Evolutionary conservation across 768 basidiomycete species (phyloP), one percentile per base, ranked within the genome.

Genomic region (Suillus discolor): DNA sequence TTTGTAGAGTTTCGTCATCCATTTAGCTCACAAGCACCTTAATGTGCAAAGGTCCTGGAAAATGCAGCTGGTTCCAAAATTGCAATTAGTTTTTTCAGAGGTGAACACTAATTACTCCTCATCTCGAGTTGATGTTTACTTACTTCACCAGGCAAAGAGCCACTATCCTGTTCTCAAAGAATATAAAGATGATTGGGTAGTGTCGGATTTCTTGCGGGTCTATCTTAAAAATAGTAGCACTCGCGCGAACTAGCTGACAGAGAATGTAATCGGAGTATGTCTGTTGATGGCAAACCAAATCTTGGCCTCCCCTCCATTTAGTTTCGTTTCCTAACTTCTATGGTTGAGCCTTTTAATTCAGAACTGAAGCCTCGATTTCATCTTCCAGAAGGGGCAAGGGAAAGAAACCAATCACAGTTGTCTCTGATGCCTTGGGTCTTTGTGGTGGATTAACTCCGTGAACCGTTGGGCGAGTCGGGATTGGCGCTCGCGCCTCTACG

Each of bases 191-290:
- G 47, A 66, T 63, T 66, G 65, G 65, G 65, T 62, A 25, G 53
- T 59, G 15, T 66, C 42, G 7, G 60, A 66, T 44, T 62, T 66
- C 31, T 55, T 66, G 13, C 34, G 34, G 15, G 44, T 62, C 7
- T 66, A 62, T 36, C 25, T 66, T n/a, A 66, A 66, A 44, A 66
- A 66, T 71, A 70, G 59, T 60, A 45, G 45, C n/a, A 45, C 45
- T 45, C n/a, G 11, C n/a, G 1, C 12, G 11, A 47, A 47, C n/a
- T 47, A 47, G n/a, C 45, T 45, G 6, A 6, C 44, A 45, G 44
- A 45, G 7, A 45, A 45, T n/a, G 44, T n/a, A 45, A 45, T 45
- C 5, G n/a, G n/a, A 45, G n/a, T n/a, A n/a, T 45, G 20, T 45
- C 20, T n/a, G 44, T 45, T 45, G 44, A 45, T 45, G 39, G 39